Evolutionary conservation across 345 rosid genomes (phyloP), one percentile per base, ranked within the genome.

Genomic region (Erysimum cheiranthoides): DNA sequence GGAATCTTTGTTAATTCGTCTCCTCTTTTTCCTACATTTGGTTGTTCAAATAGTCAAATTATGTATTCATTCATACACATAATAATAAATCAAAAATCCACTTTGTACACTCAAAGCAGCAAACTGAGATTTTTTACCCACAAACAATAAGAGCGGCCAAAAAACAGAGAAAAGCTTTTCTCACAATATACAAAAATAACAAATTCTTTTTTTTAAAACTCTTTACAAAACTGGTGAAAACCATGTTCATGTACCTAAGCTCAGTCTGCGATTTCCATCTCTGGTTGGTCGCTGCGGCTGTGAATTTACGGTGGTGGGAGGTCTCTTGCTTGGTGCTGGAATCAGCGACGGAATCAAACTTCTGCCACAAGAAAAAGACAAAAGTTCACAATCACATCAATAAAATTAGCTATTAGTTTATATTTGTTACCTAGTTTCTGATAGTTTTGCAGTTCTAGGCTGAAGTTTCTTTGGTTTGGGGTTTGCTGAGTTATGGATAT

Each of bases 261-360:
- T 88, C 60, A 79, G 72, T 82, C 85, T 88, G 69, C 89, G 83
- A 79, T 83, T 88, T 13, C 85, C 90, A 49, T 86, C 81, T 35
- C 72, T 62, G 28, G 66, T 63, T 36, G 75, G 57, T 64, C 81
- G 87, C 74, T 80, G 81, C 34, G 66, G 56, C 40, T 80, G 79
- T 40, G 78, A 73, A 66, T 77, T 85, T n/a, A 28, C 34, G 8
- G 85, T 85, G 51, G 61, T 80, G 10, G 89, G 71, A 58, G 40
- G 53, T 81, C 82, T 92, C 86, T 83, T 83, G 43, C 87, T 74
- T 9, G 91, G 89, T 11, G 92, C 88, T 47, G 92, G 93, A 43
- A 86, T 86, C 76, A 86, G 71, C 39, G 96, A 84, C 42, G 97
- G 99, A 54, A 89, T 86, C 47, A 84, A 45, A 66, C 93, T 90